Percentiles rank a stretch among this genome's conserved stretches.
Evolutionary conservation across 495 filamentous ascomycete species (phyloP).

Genomic region (Neurospora sp.): DNA sequence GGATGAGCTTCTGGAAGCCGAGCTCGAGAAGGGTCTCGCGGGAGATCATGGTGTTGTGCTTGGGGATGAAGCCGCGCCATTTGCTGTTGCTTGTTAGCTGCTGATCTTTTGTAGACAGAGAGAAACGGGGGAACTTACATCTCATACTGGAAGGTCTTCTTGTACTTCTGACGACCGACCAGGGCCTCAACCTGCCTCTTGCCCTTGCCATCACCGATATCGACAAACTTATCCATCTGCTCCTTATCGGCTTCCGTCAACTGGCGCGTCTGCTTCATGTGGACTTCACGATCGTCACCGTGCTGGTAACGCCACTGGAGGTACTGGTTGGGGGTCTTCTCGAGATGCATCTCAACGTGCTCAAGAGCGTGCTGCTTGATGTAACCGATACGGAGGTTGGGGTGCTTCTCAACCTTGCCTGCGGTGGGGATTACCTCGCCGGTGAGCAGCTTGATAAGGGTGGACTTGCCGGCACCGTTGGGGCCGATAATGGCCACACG

Average conservation of each 20-base stretch:
- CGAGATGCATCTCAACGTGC: slow-evolving; percentile 98
- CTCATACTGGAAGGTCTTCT: slow-evolving; percentile 99
- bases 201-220: slow-evolving; percentile 73
- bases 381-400: slow-evolving; percentile 96
- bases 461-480: slow-evolving; percentile 98
- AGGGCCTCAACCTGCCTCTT: slow-evolving; percentile 71
- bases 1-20: slow-evolving; percentile 85
- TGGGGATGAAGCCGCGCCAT: slow-evolving; percentile 81
- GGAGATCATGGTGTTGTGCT: slow-evolving; percentile 85
- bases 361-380: slow-evolving; percentile 99
- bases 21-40: slow-evolving; percentile 80
- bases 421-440: slow-evolving; percentile 81
- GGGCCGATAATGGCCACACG: slow-evolving; percentile 92
- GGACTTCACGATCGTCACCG: slow-evolving; percentile 92
- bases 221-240: slow-evolving; percentile 83
- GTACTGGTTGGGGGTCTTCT: slow-evolving; percentile 98
- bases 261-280: slow-evolving; percentile 93
- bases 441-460: slow-evolving; percentile 95
- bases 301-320: slow-evolving; percentile 97
- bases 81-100: slow-evolving; percentile 43
- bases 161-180: slow-evolving; percentile 95
- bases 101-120: background rate
- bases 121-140: slow-evolving; percentile 44
- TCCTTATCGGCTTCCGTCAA: slow-evolving; percentile 74
- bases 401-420: slow-evolving; percentile 95